Base-by-base conservation (phyloP, 805 yeast species). In the Kazachstania taianensis region DNA sequence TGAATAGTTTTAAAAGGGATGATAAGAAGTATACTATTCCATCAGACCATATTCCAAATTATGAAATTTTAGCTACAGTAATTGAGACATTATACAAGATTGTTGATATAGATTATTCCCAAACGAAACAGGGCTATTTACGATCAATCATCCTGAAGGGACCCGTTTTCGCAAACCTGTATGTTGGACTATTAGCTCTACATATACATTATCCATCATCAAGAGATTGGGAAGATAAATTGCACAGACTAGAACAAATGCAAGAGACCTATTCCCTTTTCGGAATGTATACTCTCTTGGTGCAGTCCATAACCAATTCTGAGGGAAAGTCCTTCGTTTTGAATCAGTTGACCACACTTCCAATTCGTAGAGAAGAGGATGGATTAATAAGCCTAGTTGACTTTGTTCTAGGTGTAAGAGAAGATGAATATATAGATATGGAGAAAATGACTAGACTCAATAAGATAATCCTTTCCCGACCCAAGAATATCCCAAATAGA, bases 321-420 rank as follows among this genome's bases (percentile, higher is more conserved):
- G 64, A 62, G 53, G 75, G 75, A 47, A 66, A 67, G 32, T 43
- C 44, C 5, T 61, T 67, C 38, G 63, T 82, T 4, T 55, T 78
- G 32, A 41, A 57, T 0, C 63, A 68, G 32, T 62, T 89, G 3
- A 70, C 79, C 1, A 41, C 53, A 3, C 56, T 84, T 19, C 80
- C 81, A 1, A 52, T 73, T 15, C 55, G 66, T 29, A 67, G 94
- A 17, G 56, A 67, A 1, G 55, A 69, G 1, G 78, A 80, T 48
- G 96, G 97, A 0, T 74, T 92, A 2, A 58, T 72, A 20, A 68
- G 86, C 2, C 57, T 89, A 33, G 66, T 86, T 20, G 96, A 89
- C 55, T 75, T 82, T 42, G 66, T 82, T 1, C 63, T 81, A 10
- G 94, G 94, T 0, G 63, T 82, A 18, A 64, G 95, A 38, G 94